Base-by-base conservation (phyloP, 2,329 filamentous ascomycete genomes). In the Alternaria longipes region DNA sequence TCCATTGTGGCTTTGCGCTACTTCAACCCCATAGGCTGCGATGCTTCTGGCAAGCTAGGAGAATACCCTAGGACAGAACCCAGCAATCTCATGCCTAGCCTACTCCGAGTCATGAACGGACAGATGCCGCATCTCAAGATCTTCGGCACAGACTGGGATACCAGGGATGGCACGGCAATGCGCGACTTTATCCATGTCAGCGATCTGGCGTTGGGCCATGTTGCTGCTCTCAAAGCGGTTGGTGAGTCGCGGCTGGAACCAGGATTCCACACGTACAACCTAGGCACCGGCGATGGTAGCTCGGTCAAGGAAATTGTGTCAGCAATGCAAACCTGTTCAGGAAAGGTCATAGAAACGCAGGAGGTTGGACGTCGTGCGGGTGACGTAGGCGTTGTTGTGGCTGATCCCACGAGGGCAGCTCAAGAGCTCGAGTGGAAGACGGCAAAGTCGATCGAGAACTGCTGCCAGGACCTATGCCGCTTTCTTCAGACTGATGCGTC, bases 121-220 rank as follows among this genome's bases (percentile, higher is more conserved):
- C 75, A 82, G 46, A 79, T 82, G 30, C 62, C 78, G 2, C 79
- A 82, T 46, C 79, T 89, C 5, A 79, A 83, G 40, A 82, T 90
- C 53, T 90, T 86, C 64, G 87, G 88, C 7, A 81, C 80, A 3
- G 86, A 90, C 74, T 90, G 87, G 83, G 82, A 87, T 53, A 90
- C 87, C 0, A 74, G 79, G 1, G 87, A 90, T 59, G 87, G 88
- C 6, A 89, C 87, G 0, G 86, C 86, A 0, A 81, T 90, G 20
- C 84, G 88, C 36, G 87, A 90, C 73, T 90, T 88, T 69, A 88
- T 89, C 64, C 87, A 89, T 65, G 87, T 89, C 42, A 84, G 81
- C 20, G 88, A 90, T 73, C 82, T 90, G 36, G 87, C 87, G 7
- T 80, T 83, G 34, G 87, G 85, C 6, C 87, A 89, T 73, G 82